Base-by-base conservation (phyloP, 2,329 filamentous ascomycete species). In the Hypoxylon sp. region DNA sequence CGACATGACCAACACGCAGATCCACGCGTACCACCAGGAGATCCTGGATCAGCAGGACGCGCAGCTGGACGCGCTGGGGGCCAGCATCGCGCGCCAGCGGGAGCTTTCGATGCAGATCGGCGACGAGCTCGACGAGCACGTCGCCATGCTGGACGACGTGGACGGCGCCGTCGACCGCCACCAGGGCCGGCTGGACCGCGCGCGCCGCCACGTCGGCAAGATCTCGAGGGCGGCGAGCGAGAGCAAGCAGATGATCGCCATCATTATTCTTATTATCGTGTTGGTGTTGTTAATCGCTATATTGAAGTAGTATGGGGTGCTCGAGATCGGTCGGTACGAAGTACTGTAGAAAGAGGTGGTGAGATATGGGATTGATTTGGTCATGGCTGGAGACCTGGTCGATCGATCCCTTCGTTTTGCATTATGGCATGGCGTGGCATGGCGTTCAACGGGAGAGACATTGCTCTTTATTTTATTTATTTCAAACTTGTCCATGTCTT, bases 81-180 rank as follows among this genome's bases (percentile, higher is more conserved):
- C 89, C 72, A 92, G 88, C 60, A 97, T 99, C 70, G 87, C 91
- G 3, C 87, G 95, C 39, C 95, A 98, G 81, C 85, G 96, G 51
- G 92, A 98, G 80, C 83, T 99, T 65, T 94, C 91, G 75, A 96
- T 97, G 81, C 92, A 95, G 80, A 98, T 99, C 73, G 94, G 95
- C 28, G 92, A 97, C 76, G 95, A 99, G 82, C 84, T 99, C 34
- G 95, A 98, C 72, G 90, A 89, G 70, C 95, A 99, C 73, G 91
- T 96, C 37, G 85, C 90, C 70, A 83, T 99, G 82, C 83, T 99
- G 28, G 94, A 97, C 76, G 94, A 97, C 72, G 88, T 96, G 46
- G 95, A 98, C 74, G 85, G 86, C 46, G 85, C 90, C 19, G 91
- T 94, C 6, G 93, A 97, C 76, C 82, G 94, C 60, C 94, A 98